Evolutionary conservation across 73 alveolate genomes (phyloP).

Genomic region (Uronychia setigera): DNA sequence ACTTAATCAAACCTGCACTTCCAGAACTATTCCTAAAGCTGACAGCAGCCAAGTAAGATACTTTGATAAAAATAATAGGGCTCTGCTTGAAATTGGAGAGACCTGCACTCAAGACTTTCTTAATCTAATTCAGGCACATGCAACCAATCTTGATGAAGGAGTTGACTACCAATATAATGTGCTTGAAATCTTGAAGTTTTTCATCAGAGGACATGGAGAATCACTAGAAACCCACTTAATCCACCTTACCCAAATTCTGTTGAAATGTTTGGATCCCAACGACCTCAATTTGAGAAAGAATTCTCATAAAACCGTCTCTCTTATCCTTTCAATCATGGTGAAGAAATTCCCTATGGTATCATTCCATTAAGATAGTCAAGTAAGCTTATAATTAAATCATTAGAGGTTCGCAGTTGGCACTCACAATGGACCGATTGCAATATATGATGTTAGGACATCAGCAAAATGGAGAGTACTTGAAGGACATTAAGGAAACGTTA

Average conservation of each 20-base stretch:
- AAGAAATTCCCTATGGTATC: slow-evolving; percentile 94
- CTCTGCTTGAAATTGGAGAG: slow-evolving; percentile 64
- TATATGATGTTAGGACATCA: slow-evolving; percentile 89
- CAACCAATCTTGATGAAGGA: slow-evolving; percentile 37
- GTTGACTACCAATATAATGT: slow-evolving; percentile 47
- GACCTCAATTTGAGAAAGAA: slow-evolving; percentile 65
- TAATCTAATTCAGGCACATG: slow-evolving; percentile 33
- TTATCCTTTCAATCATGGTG: slow-evolving; percentile 75
- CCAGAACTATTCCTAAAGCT: slow-evolving; percentile 50
- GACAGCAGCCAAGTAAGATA: slow-evolving; percentile 51
- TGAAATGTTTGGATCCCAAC: slow-evolving; percentile 69
- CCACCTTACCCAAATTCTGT: slow-evolving; percentile 52
- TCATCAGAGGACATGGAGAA: slow-evolving; percentile 44
- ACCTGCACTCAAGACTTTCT: slow-evolving; percentile 50
- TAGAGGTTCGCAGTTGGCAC: slow-evolving; percentile 90
- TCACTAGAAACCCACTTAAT: slow-evolving; percentile 49
- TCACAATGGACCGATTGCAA: slow-evolving; percentile 83
- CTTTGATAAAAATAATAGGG: slow-evolving; percentile 1
- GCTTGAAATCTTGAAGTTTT: slow-evolving; percentile 48
- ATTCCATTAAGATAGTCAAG: slow-evolving; percentile 82
- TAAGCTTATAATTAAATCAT: background rate
- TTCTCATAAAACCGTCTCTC: slow-evolving; percentile 43
- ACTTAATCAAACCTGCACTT: slow-evolving; percentile 40
- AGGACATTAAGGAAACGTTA: slow-evolving; percentile 86
- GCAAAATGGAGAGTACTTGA: slow-evolving; percentile 85